A percentile compares a stretch with the other conserved stretches of the same genome.
Conservation (phyloP, 2,329 filamentous ascomycete species). For the Colletotrichum sp. region DNA sequence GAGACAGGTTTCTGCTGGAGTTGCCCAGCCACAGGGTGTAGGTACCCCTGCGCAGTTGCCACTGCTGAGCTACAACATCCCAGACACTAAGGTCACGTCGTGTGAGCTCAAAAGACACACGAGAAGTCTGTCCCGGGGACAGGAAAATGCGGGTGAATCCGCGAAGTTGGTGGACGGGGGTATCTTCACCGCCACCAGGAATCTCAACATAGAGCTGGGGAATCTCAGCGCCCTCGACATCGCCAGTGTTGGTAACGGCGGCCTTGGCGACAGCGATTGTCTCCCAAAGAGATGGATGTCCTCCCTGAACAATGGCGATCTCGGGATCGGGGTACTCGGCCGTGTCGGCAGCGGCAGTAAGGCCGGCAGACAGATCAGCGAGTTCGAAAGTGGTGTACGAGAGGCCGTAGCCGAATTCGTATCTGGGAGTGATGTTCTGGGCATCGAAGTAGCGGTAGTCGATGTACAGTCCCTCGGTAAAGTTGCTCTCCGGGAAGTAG, state of each 20-base stretch:
- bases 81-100: conserved; percentile 71
- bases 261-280: conserved; percentile 43
- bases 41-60: conserved; percentile 54
- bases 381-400: conserved; percentile 61
- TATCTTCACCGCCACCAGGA: conserved; percentile 37
- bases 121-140: conserved; percentile 26
- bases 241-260: conserved; percentile 47
- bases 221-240: conserved; percentile 48
- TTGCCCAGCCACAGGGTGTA: conserved; percentile 52
- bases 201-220: conserved; percentile 55
- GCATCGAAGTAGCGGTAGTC: conserved; percentile 63
- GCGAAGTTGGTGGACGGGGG: conserved; percentile 64
- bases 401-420: conserved; percentile 62
- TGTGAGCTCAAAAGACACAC: conserved; percentile 58
- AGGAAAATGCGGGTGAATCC: conserved; percentile 53
- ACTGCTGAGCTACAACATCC: conserved; percentile 66
- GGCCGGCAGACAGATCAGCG: conserved; percentile 43
- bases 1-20: conserved; percentile 50
- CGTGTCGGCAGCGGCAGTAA: conserved; percentile 29
- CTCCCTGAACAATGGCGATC: conserved; percentile 46
- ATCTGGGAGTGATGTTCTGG: conserved; percentile 52
- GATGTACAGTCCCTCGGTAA: conserved; percentile 55
- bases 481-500: conserved; percentile 54
- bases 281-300: conserved; percentile 54
- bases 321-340: conserved; percentile 45